Conservation (phyloP, 805 yeast genomes). For the Ascoidea tarda region DNA sequence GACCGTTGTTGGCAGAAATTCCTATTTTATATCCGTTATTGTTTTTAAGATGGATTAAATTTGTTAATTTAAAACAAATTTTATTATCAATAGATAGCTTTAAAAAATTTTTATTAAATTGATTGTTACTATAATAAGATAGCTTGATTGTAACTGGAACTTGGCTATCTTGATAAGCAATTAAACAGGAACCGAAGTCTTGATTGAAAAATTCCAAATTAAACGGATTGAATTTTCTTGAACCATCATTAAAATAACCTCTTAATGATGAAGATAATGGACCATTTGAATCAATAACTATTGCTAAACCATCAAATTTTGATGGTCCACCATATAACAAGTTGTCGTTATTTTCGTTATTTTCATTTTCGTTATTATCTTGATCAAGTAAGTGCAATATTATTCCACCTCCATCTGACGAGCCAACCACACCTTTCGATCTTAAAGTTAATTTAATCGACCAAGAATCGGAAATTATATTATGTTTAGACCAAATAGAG, state of each 20-base stretch:
- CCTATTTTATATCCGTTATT: conserved; percentile 32
- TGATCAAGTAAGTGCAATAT: conserved; percentile 35
- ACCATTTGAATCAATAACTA: conserved; percentile 39
- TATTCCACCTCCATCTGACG: conserved; percentile 41
- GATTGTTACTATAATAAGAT: conserved; percentile 31
- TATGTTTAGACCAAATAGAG: conserved; percentile 27
- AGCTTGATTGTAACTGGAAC: conserved; percentile 61
- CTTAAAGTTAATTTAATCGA: conserved; percentile 52
- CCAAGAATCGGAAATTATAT: conserved; percentile 25
- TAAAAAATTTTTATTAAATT: conserved; percentile 21
- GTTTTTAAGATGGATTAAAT: conserved; percentile 28
- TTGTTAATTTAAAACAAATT: conserved; percentile 52
- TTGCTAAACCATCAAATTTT: conserved; percentile 47
- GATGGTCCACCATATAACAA: conserved; percentile 40
- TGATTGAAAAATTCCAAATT: conserved; percentile 16
- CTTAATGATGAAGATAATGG: conserved; percentile 35
- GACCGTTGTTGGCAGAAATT: conserved; percentile 31
- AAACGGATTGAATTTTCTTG: conserved; percentile 20
- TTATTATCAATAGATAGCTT: conserved; percentile 64
- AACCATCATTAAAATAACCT: conserved; percentile 48
- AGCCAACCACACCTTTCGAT: conserved; percentile 37
- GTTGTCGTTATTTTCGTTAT: conserved; percentile 13
- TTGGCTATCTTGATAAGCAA: conserved; percentile 49
- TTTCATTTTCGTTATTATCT: conserved; percentile 9
- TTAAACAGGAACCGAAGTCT: conserved; percentile 40